Evolutionary conservation across 2,329 filamentous ascomycete species (phyloP), one percentile per base, ranked within the genome.

Genomic region (Colletotrichum sublineola): DNA sequence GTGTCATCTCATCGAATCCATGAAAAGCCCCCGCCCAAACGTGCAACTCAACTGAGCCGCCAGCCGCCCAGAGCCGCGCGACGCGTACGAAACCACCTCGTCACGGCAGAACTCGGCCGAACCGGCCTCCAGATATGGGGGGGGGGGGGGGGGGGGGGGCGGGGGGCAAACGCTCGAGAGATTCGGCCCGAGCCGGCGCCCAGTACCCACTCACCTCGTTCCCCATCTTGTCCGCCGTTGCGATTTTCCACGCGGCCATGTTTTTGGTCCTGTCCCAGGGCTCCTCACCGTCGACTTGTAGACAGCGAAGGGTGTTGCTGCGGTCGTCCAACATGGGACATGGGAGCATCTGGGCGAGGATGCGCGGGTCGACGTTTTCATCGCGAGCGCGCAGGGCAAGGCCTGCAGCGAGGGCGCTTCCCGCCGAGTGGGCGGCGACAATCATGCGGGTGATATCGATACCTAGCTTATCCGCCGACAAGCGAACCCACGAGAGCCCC

Each of bases 21-120:
- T 86, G 83, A 38, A 79, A 81, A n/a, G 81, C 76, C 1, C 83
- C 82, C 0, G 82, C 81, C 76, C 82, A 83, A 4, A 86, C 77
- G 75, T 85, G 84, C 40, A 85, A 73, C 73, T 86, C 83, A 5
- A 78, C 77, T 42, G 78, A 76, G 36, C 84, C 82, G 29, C 83
- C 83, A 20, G 79, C 81, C 36, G 77, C 78, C 68, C 81, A 82
- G 42, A 86, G 75, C 60, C 77, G 80, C 77, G 80, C 40, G 74
- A 76, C 18, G 83, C 84, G 48, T 66, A 77, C 5, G 31, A 20
- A 1, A 75, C 75, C 11, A 74, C 75, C n/a, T 71, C n/a, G 42
- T 77, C 76, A 18, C 76, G 74, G 31, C 74, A 77, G 9, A 75
- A 72, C 52, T 77, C 75, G 40, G 74, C 75, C 53, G 75, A 73